A percentile compares a stretch with the other conserved stretches of the same genome.
phyloP scores from a whole-genome alignment of 305 asterid species.

The Fraxinus floribunda region DNA sequence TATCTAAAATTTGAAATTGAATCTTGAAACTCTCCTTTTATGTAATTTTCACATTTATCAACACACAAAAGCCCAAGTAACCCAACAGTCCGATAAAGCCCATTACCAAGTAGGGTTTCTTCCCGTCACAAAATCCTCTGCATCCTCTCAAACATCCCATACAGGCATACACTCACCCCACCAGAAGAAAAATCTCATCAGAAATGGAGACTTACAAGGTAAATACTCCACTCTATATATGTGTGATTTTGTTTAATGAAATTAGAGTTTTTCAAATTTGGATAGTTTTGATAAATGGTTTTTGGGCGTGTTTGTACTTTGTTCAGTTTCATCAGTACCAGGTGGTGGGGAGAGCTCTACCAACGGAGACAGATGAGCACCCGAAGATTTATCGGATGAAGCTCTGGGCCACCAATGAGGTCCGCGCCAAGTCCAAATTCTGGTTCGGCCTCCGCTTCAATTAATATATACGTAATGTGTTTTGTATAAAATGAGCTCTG shows the following conservation, averaged over 20 bases:
- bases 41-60: too few species aligned
- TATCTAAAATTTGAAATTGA: too few species aligned
- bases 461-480: not conserved
- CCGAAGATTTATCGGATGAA: conserved; percentile 89
- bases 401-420: conserved; percentile 90
- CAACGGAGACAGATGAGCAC: conserved; percentile 73
- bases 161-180: not conserved
- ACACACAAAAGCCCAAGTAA: not conserved
- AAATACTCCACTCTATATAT: not conserved
- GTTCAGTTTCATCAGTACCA: conserved; percentile 84
- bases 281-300: not conserved
- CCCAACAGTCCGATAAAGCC: not conserved
- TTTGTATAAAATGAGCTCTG: not conserved
- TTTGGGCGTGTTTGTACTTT: conserved; percentile 10
- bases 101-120: conserved; percentile 26
- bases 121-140: conserved; percentile 13
- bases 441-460: conserved; percentile 36
- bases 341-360: conserved; percentile 85
- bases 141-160: not conserved
- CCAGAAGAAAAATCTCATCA: not conserved
- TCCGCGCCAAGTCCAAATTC: conserved; percentile 82
- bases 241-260: not conserved
- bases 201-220: conserved; percentile 65
- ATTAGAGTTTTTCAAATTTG: not conserved
- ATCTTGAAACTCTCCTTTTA: too few species aligned